A percentile compares a stretch with the other conserved stretches of the same genome.
phyloP scores from a whole-genome alignment of 1,284 basidiomycete genomes.

The Thelephora terrestris region DNA sequence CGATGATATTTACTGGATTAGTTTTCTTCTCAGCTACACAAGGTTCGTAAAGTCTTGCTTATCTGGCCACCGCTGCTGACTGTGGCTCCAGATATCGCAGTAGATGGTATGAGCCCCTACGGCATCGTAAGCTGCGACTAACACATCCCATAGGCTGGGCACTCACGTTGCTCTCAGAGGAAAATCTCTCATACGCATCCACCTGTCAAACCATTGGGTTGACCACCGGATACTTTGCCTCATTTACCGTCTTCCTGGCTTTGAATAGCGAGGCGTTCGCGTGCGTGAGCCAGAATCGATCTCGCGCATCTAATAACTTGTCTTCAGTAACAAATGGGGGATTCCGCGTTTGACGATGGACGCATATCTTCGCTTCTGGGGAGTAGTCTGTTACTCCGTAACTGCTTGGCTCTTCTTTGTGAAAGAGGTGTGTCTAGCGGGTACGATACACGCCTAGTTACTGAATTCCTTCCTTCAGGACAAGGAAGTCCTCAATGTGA shows the following conservation, averaged over 20 bases:
- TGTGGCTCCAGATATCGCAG: slow-evolving; percentile 73
- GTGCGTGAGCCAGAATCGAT: slow-evolving; percentile 35
- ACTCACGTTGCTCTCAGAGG: slow-evolving; percentile 89
- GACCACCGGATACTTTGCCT: slow-evolving; percentile 93
- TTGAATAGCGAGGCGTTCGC: slow-evolving; percentile 92
- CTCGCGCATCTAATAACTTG: slow-evolving; percentile 6
- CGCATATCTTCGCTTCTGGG: slow-evolving; percentile 85
- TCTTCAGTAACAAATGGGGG: slow-evolving; percentile 65
- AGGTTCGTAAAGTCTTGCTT: slow-evolving; percentile 34
- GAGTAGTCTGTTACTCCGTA: slow-evolving; percentile 68
- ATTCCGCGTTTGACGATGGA: slow-evolving; percentile 76
- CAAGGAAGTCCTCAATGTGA: slow-evolving; percentile 58
- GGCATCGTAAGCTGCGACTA: slow-evolving; percentile 9
- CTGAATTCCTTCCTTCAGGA: slow-evolving; percentile 35
- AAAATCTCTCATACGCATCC: slow-evolving; percentile 93
- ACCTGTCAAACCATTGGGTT: slow-evolving; percentile 98
- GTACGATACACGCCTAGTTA: background rate
- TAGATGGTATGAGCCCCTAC: slow-evolving; percentile 57
- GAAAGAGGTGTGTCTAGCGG: slow-evolving; percentile 55
- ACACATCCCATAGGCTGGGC: slow-evolving; percentile 70
- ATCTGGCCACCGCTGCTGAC: slow-evolving; percentile 1
- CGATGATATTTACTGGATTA: slow-evolving; percentile 81
- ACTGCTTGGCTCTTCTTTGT: slow-evolving; percentile 90
- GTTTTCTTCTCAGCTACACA: slow-evolving; percentile 97
- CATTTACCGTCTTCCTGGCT: slow-evolving; percentile 96